Conservation (phyloP, 768 basidiomycete genomes). For the Chalciporus pseudorubinellus region DNA sequence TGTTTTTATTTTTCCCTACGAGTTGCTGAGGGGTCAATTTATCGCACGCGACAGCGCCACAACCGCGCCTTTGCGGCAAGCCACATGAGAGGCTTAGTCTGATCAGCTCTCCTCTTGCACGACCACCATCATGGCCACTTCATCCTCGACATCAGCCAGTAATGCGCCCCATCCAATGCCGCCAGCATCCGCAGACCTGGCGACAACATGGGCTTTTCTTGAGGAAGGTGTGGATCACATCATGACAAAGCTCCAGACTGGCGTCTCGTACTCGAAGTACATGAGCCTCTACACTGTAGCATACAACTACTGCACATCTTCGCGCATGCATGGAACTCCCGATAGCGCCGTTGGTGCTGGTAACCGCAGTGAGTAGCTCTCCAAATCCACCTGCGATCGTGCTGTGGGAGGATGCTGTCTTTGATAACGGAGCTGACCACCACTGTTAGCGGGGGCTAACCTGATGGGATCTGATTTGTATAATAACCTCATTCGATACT, state of each 20-base stretch:
- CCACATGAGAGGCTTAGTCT: conserved; percentile 5
- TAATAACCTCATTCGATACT: conserved; percentile 90
- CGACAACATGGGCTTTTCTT: conserved; percentile 85
- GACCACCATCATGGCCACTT: conserved; percentile 33
- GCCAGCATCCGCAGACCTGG: conserved; percentile 63
- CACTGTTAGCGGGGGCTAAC: conserved; percentile 77
- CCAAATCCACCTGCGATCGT: conserved; percentile 2
- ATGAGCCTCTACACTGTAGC: conserved; percentile 89
- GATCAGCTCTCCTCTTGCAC: conserved; percentile 20
- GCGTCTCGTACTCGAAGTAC: conserved; percentile 87
- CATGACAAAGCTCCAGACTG: conserved; percentile 87
- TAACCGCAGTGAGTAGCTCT: conserved; percentile 53
- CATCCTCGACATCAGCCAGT: conserved; percentile 29
- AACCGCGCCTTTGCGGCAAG: conserved; percentile 25
- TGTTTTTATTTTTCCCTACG: background rate
- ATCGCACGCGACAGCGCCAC: conserved; percentile 26
- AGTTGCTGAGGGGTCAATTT: background rate
- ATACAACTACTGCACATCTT: conserved; percentile 97
- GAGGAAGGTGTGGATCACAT: conserved; percentile 88
- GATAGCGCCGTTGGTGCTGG: conserved; percentile 34
- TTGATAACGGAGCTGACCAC: conserved; percentile 23
- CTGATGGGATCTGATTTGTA: conserved; percentile 98
- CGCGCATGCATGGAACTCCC: conserved; percentile 62
- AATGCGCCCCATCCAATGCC: conserved; percentile 54
- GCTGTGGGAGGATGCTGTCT: conserved; percentile 23